Percentiles rank a stretch among this genome's conserved stretches.
Evolutionary conservation across 495 filamentous ascomycete species (phyloP).

Genomic region (Elasticomyces elasticus): DNA sequence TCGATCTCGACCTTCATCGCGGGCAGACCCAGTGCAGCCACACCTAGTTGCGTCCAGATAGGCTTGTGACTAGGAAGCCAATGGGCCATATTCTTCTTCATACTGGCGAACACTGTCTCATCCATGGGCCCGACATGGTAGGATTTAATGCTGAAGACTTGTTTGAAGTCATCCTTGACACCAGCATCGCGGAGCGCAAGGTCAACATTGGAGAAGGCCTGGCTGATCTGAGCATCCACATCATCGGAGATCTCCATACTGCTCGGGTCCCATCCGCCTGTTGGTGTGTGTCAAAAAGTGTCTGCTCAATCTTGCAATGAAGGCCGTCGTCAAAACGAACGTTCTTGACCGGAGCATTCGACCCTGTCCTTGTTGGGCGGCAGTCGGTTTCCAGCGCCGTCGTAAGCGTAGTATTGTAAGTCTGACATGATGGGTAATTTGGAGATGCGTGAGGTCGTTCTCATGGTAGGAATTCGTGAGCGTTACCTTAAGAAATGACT

Average conservation of each 20-base stretch:
- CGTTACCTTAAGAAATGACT: too few species aligned
- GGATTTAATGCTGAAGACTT: conserved; percentile 17
- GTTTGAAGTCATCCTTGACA: conserved; percentile 14
- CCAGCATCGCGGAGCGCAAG: conserved; percentile 15
- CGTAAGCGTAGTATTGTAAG: conserved; percentile 10
- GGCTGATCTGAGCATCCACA: conserved; percentile 17
- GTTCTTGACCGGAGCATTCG: conserved; percentile 22
- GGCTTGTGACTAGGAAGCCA: conserved; percentile 19
- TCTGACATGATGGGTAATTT: conserved; percentile 3
- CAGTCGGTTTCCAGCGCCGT: conserved; percentile 9
- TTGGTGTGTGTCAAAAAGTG: neutral
- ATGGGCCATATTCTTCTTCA: conserved; percentile 17
- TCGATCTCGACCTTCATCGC: conserved; percentile 26
- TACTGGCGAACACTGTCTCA: conserved; percentile 3
- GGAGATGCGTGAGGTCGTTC: neutral
- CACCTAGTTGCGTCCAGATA: conserved; percentile 19
- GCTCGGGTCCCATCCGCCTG: conserved; percentile 22
- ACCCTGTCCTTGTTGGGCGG: conserved; percentile 9
- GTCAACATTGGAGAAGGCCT: conserved; percentile 24
- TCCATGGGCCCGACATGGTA: conserved; percentile 16
- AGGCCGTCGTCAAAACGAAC: too few species aligned
- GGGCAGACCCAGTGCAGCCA: conserved; percentile 11
- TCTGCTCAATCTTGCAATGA: too few species aligned
- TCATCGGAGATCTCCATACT: conserved; percentile 1
- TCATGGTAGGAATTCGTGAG: too few species aligned